phyloP scores from a whole-genome alignment of 1,284 basidiomycete species.

The Trichosporon ovoides region DNA sequence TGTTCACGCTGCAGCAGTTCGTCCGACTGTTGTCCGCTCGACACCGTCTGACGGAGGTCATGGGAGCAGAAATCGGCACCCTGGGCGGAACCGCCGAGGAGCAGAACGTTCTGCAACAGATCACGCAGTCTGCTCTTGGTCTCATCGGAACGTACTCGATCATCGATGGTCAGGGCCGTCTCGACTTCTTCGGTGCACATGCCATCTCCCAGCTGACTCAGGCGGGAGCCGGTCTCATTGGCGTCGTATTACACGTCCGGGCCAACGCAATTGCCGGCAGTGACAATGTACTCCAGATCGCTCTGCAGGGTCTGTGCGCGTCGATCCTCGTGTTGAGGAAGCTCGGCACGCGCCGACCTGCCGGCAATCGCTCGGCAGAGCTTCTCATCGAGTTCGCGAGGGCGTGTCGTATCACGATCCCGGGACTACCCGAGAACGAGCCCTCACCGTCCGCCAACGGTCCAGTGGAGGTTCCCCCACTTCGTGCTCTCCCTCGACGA shows the following conservation, averaged over 20 bases:
- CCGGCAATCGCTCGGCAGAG: slow-evolving; percentile 32
- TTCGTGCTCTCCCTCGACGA: slow-evolving; percentile 27
- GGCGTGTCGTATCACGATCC: slow-evolving; percentile 29
- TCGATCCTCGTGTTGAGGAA: slow-evolving; percentile 28
- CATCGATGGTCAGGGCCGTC: slow-evolving; percentile 29
- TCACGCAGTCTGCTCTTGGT: slow-evolving; percentile 30
- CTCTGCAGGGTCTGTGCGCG: slow-evolving; percentile 30
- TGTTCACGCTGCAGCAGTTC: slow-evolving; percentile 33
- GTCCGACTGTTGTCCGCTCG: slow-evolving; percentile 29
- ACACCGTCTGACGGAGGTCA: slow-evolving; percentile 27
- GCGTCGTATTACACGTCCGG: slow-evolving; percentile 33
- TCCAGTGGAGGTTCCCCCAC: slow-evolving; percentile 32
- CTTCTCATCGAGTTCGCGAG: slow-evolving; percentile 31
- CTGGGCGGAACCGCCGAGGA: slow-evolving; percentile 12
- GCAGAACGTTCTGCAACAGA: slow-evolving; percentile 25
- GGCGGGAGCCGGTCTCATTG: slow-evolving; percentile 33
- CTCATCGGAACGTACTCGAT: slow-evolving; percentile 37
- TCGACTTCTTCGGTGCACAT: slow-evolving; percentile 36
- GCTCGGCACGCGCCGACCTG: slow-evolving; percentile 27
- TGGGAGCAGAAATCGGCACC: slow-evolving; percentile 13
- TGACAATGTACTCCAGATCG: slow-evolving; percentile 22
- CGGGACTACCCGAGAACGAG: slow-evolving; percentile 16
- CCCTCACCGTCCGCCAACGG: slow-evolving; percentile 8
- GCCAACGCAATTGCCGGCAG: slow-evolving; percentile 15
- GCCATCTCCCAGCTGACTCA: slow-evolving; percentile 37